phyloP scores from a whole-genome alignment of 495 filamentous ascomycete genomes.

The Penicillium roqueforti region DNA sequence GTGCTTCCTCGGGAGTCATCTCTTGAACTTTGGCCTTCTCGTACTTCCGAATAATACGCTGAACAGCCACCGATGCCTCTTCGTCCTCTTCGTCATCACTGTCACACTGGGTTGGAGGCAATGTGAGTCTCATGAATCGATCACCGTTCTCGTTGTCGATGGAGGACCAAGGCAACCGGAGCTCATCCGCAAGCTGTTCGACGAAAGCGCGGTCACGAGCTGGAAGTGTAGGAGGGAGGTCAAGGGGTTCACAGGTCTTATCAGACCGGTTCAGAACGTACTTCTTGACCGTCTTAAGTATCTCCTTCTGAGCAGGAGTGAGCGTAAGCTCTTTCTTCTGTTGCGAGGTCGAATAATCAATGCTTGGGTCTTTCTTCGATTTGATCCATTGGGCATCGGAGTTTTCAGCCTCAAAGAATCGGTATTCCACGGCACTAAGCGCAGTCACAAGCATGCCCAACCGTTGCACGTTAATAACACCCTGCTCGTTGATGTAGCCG shows the following conservation, averaged over 20 bases:
- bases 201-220: constrained; percentile 90
- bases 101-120: constrained; percentile 49
- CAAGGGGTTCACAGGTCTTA: constrained; percentile 48
- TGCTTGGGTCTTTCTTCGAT: constrained; percentile 54
- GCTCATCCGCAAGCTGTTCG: constrained; percentile 76
- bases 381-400: constrained; percentile 89
- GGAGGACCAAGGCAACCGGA: constrained; percentile 78
- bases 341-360: constrained; percentile 54
- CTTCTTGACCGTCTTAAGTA: constrained; percentile 78
- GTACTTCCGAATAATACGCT: constrained; percentile 81
- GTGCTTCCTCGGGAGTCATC: constrained; percentile 69
- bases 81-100: constrained; percentile 73
- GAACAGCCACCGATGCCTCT: constrained; percentile 76
- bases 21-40: constrained; percentile 86
- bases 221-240: constrained; percentile 69
- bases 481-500: constrained; percentile 95
- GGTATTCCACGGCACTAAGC: constrained; percentile 77
- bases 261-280: constrained; percentile 64
- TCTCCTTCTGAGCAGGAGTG: constrained; percentile 71
- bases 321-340: constrained; percentile 62
- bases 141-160: constrained; percentile 72
- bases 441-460: constrained; percentile 76
- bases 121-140: constrained; percentile 70
- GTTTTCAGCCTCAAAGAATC: constrained; percentile 86
- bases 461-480: constrained; percentile 80